phyloP scores from a whole-genome alignment of 495 filamentous ascomycete species.

The Penicillium robsamsonii region DNA sequence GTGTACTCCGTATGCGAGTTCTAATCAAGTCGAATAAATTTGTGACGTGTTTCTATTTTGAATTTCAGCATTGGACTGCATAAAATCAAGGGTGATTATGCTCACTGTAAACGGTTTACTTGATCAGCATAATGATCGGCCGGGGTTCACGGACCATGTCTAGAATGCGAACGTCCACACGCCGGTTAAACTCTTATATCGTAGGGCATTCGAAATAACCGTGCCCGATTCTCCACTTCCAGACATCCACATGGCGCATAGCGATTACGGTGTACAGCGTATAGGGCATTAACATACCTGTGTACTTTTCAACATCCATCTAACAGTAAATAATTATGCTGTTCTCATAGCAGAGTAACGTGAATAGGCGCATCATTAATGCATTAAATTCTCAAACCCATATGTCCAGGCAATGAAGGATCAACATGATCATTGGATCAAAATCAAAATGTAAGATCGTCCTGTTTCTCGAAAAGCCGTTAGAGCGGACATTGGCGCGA shows the following conservation, averaged over 20 bases:
- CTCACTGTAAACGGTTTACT: background rate
- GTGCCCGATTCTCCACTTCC: background rate
- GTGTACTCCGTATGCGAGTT: background rate
- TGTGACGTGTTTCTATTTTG: background rate
- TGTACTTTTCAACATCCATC: background rate
- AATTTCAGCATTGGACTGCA: background rate
- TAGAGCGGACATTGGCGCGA: background rate
- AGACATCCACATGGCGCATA: background rate
- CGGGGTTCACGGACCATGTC: constrained; percentile 3
- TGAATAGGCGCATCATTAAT: background rate
- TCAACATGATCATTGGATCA: background rate
- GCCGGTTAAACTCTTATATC: background rate
- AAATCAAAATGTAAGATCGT: background rate
- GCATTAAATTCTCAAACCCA: background rate
- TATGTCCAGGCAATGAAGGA: background rate
- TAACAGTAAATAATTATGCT: background rate
- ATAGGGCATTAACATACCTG: background rate
- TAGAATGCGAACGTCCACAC: constrained; percentile 2
- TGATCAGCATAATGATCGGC: constrained; percentile 9
- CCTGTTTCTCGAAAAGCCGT: background rate
- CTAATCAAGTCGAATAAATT: background rate
- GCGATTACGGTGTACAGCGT: no score
- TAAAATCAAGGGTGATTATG: background rate
- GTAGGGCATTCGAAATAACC: background rate
- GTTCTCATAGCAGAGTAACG: background rate